phyloP scores from a whole-genome alignment of 495 filamentous ascomycete genomes.

The Penicillium alfredii region DNA sequence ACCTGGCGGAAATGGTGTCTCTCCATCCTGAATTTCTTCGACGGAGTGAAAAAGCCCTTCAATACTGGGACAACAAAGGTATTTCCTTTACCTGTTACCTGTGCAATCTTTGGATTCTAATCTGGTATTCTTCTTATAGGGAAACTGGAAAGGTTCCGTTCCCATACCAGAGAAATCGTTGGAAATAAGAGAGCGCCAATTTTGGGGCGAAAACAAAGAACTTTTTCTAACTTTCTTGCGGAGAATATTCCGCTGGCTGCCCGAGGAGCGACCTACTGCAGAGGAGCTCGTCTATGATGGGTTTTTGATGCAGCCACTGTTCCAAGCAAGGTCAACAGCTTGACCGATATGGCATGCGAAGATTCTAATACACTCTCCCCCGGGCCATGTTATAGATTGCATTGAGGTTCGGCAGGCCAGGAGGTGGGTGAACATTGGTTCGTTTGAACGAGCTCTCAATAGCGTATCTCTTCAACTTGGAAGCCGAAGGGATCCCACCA shows the following conservation, averaged over 20 bases:
- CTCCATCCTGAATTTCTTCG: too few species aligned
- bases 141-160: conserved; percentile 21
- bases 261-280: conserved; percentile 29
- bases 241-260: conserved; percentile 30
- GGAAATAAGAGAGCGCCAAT: conserved; percentile 11
- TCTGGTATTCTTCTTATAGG: conserved; percentile 8
- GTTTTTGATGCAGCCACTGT: conserved; percentile 15
- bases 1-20: too few species aligned
- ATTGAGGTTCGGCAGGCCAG: too few species aligned
- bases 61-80: conserved; percentile 26
- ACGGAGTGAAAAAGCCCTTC: too few species aligned
- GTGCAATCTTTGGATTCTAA: too few species aligned
- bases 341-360: too few species aligned
- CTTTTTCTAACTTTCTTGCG: conserved; percentile 26
- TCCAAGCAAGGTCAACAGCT: neutral
- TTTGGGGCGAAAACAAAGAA: conserved; percentile 19
- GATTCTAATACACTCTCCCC: too few species aligned
- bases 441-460: too few species aligned
- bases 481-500: too few species aligned
- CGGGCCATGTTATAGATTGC: too few species aligned
- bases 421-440: too few species aligned
- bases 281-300: conserved; percentile 25
- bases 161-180: conserved; percentile 19
- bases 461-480: too few species aligned
- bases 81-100: conserved; percentile 5